These are phyloP conservation scores for Solanum pennellii DNA, from an alignment of 257 asterid species.

Conservation along the genomic window DNA sequence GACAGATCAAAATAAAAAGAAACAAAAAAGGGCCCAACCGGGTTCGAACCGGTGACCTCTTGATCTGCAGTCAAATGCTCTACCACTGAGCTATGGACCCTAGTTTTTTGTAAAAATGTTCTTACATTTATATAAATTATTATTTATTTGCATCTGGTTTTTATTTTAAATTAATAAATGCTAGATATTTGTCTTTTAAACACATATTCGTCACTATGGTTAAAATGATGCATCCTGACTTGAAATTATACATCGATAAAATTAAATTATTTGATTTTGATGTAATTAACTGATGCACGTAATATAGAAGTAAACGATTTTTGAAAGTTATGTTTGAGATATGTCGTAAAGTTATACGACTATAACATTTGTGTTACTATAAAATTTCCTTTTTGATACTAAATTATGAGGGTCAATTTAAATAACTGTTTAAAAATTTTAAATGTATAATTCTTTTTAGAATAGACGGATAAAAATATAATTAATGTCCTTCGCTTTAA, in stretches of 20 bases:
- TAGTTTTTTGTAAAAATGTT: not conserved
- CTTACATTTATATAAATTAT: not conserved
- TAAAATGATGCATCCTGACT: not conserved
- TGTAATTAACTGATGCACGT: not conserved
- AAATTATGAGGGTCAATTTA: not conserved
- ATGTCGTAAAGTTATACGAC: not conserved
- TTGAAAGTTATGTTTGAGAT: fast-evolving
- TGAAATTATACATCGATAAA: not conserved
- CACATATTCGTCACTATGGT: not conserved
- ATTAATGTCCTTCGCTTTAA: not conserved
- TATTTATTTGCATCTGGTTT: not conserved
- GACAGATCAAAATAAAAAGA: no score
- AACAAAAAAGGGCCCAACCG: constrained; percentile 21
- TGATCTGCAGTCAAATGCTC: constrained; percentile 63
- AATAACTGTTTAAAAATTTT: not conserved
- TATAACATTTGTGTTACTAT: not conserved
- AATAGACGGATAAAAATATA: not conserved
- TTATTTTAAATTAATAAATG: not conserved
- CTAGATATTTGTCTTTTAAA: not conserved
- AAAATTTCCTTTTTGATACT: not conserved
- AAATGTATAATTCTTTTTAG: fast-evolving
- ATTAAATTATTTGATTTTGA: not conserved
- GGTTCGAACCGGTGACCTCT: constrained; percentile 37
- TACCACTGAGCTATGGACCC: constrained; percentile 82
- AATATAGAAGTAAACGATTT: not conserved